Conservation (phyloP, 208 protist species). For the Lotmaria passim region DNA sequence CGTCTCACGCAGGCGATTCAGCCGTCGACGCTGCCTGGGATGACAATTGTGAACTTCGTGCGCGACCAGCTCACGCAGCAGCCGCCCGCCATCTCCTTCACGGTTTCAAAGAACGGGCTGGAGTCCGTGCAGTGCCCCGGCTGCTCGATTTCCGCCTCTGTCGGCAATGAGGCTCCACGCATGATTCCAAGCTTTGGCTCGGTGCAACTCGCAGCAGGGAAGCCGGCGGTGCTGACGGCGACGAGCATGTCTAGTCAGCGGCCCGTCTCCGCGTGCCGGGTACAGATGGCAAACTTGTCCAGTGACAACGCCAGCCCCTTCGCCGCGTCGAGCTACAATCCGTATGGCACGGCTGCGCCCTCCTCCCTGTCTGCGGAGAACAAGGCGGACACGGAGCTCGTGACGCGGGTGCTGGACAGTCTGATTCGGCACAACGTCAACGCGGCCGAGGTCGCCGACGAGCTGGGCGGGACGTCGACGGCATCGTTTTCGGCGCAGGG, state of each 20-base stretch:
- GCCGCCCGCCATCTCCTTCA: conserved; percentile 69
- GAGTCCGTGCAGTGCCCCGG: conserved; percentile 64
- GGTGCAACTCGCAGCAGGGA: conserved; percentile 41
- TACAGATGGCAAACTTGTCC: conserved; percentile 34
- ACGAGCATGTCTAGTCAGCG: conserved; percentile 42
- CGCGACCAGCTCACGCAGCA: conserved; percentile 56
- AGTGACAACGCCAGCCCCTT: conserved; percentile 1
- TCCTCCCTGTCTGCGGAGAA: not conserved
- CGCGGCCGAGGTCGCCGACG: conserved; percentile 45
- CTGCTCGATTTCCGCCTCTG: conserved; percentile 53
- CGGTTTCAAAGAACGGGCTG: conserved; percentile 32
- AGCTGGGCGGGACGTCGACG: conserved; percentile 39
- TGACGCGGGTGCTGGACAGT: conserved; percentile 67
- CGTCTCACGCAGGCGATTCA: conserved; percentile 50
- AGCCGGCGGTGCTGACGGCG: conserved; percentile 48
- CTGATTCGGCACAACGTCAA: conserved; percentile 60
- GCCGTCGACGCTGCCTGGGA: conserved; percentile 41
- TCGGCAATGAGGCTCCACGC: conserved; percentile 53
- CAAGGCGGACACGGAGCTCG: conserved; percentile 53
- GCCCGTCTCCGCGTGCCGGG: conserved; percentile 44
- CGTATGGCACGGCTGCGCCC: conserved; percentile 7
- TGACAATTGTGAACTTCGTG: conserved; percentile 61
- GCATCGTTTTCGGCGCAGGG: conserved; percentile 44
- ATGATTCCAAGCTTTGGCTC: conserved; percentile 46
- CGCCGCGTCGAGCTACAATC: conserved; percentile 6